Conservation (phyloP, 768 basidiomycete species). For the Podaxis sp. region DNA sequence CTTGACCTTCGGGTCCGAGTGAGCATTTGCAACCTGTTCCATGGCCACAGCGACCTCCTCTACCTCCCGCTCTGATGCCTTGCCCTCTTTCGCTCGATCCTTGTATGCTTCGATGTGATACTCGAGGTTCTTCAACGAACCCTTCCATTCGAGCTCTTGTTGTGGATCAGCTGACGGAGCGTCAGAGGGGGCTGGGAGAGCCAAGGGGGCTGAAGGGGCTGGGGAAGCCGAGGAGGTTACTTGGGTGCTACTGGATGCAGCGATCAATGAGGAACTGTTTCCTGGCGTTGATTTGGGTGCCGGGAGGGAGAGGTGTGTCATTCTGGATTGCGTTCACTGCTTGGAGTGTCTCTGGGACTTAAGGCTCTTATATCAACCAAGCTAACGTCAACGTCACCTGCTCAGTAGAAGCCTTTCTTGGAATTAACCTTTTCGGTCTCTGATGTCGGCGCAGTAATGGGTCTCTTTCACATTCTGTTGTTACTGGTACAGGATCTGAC, state of each 20-base stretch:
- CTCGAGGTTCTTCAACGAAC: constrained; percentile 6
- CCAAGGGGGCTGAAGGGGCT: not conserved
- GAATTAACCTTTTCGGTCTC: not conserved
- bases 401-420: not conserved
- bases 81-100: not conserved
- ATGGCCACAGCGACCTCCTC: constrained; percentile 7
- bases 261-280: not conserved
- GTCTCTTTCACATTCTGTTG: not conserved
- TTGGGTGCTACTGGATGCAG: not conserved
- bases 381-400: not conserved
- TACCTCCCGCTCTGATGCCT: not conserved
- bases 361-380: not conserved
- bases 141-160: constrained; percentile 11
- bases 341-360: not conserved
- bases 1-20: constrained; percentile 5
- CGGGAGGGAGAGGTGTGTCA: not conserved
- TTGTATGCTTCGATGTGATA: not conserved
- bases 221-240: not conserved
- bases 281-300: not conserved
- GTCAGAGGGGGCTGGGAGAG: not conserved
- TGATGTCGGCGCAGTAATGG: not conserved
- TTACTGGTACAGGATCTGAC: not conserved
- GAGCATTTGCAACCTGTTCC: constrained; percentile 5
- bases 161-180: not conserved
- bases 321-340: not conserved